Evolutionary conservation across 2,329 filamentous ascomycete species (phyloP), one percentile per base, ranked within the genome.

Genomic region (Sclerotinia nivalis): DNA sequence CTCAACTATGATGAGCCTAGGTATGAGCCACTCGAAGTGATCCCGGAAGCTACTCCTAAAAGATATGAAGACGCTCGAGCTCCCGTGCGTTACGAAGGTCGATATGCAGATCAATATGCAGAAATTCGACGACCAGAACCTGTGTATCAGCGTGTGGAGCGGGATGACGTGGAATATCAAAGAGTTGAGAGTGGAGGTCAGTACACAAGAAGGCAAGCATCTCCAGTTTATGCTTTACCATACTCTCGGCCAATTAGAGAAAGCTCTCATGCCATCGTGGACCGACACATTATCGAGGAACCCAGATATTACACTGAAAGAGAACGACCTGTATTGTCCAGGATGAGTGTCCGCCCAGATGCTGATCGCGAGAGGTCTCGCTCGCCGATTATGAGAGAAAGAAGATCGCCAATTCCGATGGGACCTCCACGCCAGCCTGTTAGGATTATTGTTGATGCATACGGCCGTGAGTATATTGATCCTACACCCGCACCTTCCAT

Each of bases 381-480:
- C 59, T 86, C 85, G 22, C 83, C 84, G 10, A 73, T 83, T 49
- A 77, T 82, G 75, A 77, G 81, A 72, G 81, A 84, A 72, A 77
- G 81, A 73, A 77, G 81, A 74, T 77, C 83, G 22, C 81, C 85
- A 45, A 81, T 83, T 49, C 28, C 74, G n/a, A 84, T 87, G 81
- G 81, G 81, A 2, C 83, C 83, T 60, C 83, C 83, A 47, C 77
- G 79, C 55, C 83, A 82, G 60, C 76, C 86, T 59, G 83, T 89
- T 69, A 88, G 90, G 72, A 90, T 97, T 72, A 85, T 97, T 47
- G 84, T 96, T 68, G 94, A 97, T 80, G 88, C 92, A 72, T 92
- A 89, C 79, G 93, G 93, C 54, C 92, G 92, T 78, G 89, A 93
- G 78, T 97, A 94, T 81, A 87, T 87, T 71, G 87, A 89, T 74